Evolutionary conservation across 2,329 filamentous ascomycete genomes (phyloP), one percentile per base, ranked within the genome.

Genomic region (Cladosporium sp.): DNA sequence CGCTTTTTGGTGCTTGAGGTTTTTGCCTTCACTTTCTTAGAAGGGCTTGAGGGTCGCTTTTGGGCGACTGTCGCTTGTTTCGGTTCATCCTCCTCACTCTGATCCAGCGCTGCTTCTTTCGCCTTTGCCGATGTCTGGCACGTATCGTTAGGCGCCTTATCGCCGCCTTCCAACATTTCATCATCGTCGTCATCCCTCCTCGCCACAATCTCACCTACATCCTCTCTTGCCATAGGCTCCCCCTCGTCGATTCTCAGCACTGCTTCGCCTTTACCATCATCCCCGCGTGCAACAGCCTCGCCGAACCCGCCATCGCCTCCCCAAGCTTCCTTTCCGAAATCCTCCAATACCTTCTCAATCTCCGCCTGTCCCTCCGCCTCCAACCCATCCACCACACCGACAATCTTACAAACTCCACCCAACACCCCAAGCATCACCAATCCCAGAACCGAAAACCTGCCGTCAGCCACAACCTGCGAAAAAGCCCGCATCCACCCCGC

Each of bases 381-480:
- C 44, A 75, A 74, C 10, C 70, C 68, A 2, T 65, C 70, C 8
- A 70, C 75, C 40, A 79, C 71, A 4, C 76, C 75, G 0, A 68
- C 63, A 36, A 77, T 68, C 13, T 68, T 64, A 61, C 74, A 75
- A 1, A 75, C 68, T 45, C 77, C 67, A 3, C 73, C 73, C 39
- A 77, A 67, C 10, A 66, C 66, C 1, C 73, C 75, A 66, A 78
- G 67, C 60, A 80, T 66, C 10, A 75, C 73, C 2, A 79, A 61
- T 8, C 77, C 77, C 4, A 80, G 62, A 51, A 75, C 72, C 15
- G 74, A 71, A 58, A 80, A 80, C 15, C 76, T 70, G 19, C 72
- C 73, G 51, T 77, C 75, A 0, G 75, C 74, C 0, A 77, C 67
- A 3, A 79, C 59, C 61, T 79, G 77, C 4, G 73, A 72, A 61